Base-by-base conservation (phyloP, 768 basidiomycete species). In the Suillus plorans region DNA sequence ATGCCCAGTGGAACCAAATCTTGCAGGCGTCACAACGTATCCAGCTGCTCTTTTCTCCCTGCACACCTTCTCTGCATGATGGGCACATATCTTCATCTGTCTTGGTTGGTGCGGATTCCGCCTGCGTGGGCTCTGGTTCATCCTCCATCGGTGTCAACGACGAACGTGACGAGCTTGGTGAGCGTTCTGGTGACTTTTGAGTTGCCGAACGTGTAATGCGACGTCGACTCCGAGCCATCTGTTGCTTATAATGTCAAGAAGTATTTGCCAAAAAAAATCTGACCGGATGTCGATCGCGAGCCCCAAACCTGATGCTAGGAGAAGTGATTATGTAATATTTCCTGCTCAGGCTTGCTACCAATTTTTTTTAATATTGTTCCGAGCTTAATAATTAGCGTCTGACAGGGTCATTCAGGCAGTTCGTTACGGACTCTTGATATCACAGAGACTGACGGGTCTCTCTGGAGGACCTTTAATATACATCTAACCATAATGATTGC, bases 1-100 rank as follows among this genome's bases (percentile, higher is more conserved):
- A 94, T 64, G 84, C 80, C 90, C 91, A 94, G 72, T 94, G 91
- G 73, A 87, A 94, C 92, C 91, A 94, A 37, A 80, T 84, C 76
- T 89, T 89, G 80, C 91, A 93, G 25, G 84, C 83, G 70, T 94
- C 92, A 73, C 94, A 95, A 67, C 87, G 79, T 63, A 95, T 87
- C 94, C 93, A 95, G 70, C 80, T 86, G 5, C 67, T 92, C 90
- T 73, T 89, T 89, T 66, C 86, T 84, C 60, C 77, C 80, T 4
- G 78, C 70, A 60, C 71, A 72, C 31, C 73, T 73, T 74, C 73
- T 57, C 80, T 79, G 72, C 87, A 88, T 13, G 85, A 83, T 14
- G 87, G 87, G 70, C 87, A 88, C 36, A 28, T 66, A 52, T 77
- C 79, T 64, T 77, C 76, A 62, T 74, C 69, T 49, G 68, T 69